These are phyloP conservation scores for Chalaropsis ovoidea DNA, from an alignment of 2,329 filamentous ascomycete genomes.

Conservation along the genomic window DNA sequence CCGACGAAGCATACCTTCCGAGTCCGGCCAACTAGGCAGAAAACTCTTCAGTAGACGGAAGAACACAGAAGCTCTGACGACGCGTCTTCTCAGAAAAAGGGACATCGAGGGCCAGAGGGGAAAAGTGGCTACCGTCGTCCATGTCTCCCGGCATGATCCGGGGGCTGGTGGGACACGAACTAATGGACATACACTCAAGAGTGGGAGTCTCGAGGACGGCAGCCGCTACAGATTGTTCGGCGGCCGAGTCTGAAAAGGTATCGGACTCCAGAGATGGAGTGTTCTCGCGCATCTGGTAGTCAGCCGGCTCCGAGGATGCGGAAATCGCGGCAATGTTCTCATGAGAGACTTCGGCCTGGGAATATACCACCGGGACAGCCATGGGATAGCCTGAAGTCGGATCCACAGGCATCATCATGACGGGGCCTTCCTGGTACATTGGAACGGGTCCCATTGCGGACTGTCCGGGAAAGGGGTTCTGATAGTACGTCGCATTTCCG, in stretches of 20 bases:
- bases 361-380: background rate
- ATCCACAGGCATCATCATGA: background rate
- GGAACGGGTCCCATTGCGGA: background rate
- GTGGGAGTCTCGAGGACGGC: background rate
- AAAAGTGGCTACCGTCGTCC: background rate
- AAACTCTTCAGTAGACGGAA: conserved; percentile 10
- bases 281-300: conserved; percentile 4
- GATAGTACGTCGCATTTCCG: conserved; percentile 8
- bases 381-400: background rate
- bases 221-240: conserved; percentile 2
- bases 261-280: conserved; percentile 22
- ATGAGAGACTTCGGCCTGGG: conserved; percentile 3
- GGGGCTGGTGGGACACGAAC: conserved; percentile 23
- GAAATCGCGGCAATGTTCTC: conserved; percentile 2
- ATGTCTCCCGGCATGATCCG: conserved; percentile 2
- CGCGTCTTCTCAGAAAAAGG: conserved; percentile 9
- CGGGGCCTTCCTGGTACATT: background rate
- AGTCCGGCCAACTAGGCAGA: background rate
- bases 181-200: conserved; percentile 10
- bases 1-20: background rate
- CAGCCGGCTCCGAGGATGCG: background rate
- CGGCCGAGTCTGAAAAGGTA: conserved; percentile 17
- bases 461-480: background rate
- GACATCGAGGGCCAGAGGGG: background rate
- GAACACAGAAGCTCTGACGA: conserved; percentile 23